These are phyloP conservation scores for Sistotremastrum niveocremeum DNA, from an alignment of 768 basidiomycete genomes.

Conservation along the genomic window DNA sequence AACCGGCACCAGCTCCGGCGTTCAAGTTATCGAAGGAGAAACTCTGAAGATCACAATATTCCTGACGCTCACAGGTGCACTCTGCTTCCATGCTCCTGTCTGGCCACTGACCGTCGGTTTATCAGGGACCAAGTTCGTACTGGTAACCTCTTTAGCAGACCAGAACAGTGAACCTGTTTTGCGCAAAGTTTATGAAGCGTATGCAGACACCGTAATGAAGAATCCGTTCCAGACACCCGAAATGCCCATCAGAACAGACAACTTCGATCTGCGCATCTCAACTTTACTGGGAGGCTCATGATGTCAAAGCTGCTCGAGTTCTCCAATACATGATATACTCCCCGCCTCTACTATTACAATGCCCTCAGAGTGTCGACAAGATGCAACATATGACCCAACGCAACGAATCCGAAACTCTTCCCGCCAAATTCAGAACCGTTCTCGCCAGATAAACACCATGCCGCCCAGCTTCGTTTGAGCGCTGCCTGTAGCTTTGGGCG, in stretches of 20 bases:
- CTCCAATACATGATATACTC: no score
- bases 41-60: constrained; percentile 89
- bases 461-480: constrained; percentile 46
- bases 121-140: constrained; percentile 88
- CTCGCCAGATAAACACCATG: constrained; percentile 44
- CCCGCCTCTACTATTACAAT: no score
- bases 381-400: constrained; percentile 44
- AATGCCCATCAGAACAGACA: constrained; percentile 92
- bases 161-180: constrained; percentile 55
- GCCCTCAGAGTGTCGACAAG: constrained; percentile 26
- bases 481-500: constrained; percentile 21
- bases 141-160: constrained; percentile 73
- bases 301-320: background rate
- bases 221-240: constrained; percentile 99
- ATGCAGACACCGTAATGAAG: constrained; percentile 95
- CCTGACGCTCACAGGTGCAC: constrained; percentile 75
- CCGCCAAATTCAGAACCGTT: constrained; percentile 17
- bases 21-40: constrained; percentile 92
- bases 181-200: constrained; percentile 83
- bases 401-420: constrained; percentile 57
- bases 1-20: constrained; percentile 67
- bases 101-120: background rate
- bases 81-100: constrained; percentile 4
- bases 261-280: constrained; percentile 65
- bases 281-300: constrained; percentile 35